phyloP scores from a whole-genome alignment of 768 basidiomycete species.

The Pulveroboletus ravenelii region DNA sequence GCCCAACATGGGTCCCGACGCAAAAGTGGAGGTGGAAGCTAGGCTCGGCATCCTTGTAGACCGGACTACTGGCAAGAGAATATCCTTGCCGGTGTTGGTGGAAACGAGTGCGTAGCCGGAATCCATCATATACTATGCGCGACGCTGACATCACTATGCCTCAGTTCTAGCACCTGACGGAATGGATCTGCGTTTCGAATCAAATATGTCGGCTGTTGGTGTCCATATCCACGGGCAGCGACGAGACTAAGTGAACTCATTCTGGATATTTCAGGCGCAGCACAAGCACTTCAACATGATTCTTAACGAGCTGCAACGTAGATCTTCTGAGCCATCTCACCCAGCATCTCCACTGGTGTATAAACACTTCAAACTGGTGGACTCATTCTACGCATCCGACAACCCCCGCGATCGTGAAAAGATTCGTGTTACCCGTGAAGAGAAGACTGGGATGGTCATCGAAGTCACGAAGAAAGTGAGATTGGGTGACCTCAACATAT shows the following conservation, averaged over 20 bases:
- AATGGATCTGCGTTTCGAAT: slow-evolving; percentile 73
- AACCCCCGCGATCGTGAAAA: slow-evolving; percentile 43
- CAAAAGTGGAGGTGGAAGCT: slow-evolving; percentile 79
- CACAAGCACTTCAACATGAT: slow-evolving; percentile 83
- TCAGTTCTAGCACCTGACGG: slow-evolving; percentile 65
- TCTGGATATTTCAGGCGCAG: slow-evolving; percentile 52
- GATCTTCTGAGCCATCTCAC: slow-evolving; percentile 48
- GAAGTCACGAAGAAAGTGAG: slow-evolving; percentile 77
- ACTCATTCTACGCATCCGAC: slow-evolving; percentile 65
- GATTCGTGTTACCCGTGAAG: slow-evolving; percentile 80
- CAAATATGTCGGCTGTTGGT: slow-evolving; percentile 87
- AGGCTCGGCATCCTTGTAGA: slow-evolving; percentile 80
- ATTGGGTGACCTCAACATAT: slow-evolving; percentile 84
- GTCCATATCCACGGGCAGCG: slow-evolving; percentile 2
- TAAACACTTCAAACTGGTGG: slow-evolving; percentile 70
- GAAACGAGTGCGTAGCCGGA: slow-evolving; percentile 68
- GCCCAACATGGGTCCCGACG: slow-evolving; percentile 46
- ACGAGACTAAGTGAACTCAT: slow-evolving; percentile 11
- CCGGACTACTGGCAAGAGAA: slow-evolving; percentile 46
- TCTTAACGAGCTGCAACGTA: slow-evolving; percentile 74
- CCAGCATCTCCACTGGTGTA: slow-evolving; percentile 62
- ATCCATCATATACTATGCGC: neutral
- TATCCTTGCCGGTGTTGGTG: slow-evolving; percentile 67
- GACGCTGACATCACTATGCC: slow-evolving; percentile 1
- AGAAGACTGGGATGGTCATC: slow-evolving; percentile 58